Base-by-base conservation (phyloP, 805 yeast species). In the Yarrowia divulgata region DNA sequence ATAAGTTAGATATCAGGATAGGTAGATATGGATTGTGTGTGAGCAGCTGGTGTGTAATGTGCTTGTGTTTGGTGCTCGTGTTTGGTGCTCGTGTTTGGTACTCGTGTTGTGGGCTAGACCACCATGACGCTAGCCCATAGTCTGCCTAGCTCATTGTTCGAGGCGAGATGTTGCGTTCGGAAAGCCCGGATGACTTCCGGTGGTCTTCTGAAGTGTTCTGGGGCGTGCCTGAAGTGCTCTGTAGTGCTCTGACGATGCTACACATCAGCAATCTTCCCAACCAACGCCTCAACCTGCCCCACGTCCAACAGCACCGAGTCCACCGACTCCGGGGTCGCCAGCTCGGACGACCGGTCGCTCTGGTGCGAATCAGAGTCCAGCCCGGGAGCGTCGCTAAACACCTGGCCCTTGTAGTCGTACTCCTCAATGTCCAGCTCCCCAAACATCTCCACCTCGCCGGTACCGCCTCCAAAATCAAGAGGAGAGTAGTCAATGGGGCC, bases 361-460 rank as follows among this genome's bases (percentile, higher is more conserved):
- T 60, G 66, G 19, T 43, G 66, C 1, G 66, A 42, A 14, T 43
- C 52, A 0, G 66, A 60, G 34, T 60, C 66, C 42, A 60, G 16
- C 1, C 52, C 52, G 14, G 52, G 66, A 5, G 49, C n/a, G 10
- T 43, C 48, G 49, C 50, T 34, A n/a, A 42, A 40, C 46, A 60
- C 66, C 32, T 34, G 66, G 23, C 66, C 52, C 37, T 60, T 60
- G 52, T 60, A 60, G 66, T 60, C 66, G 66, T 60, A 45, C 42
- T 60, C 66, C n/a, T 60, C 66, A 60, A 60, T 43, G 52, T 60
- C 66, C 50, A 60, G 52, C 32, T 60, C 66, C 1, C 43, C 66
- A 19, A 72, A 69, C 60, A 73, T 73, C 42, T 71, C 69, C 35
- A 69, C 75, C 49, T 71, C 71, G 5, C 75, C 76, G n/a, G 70